A percentile compares a stretch with the other conserved stretches of the same genome.
Evolutionary conservation across 73 alveolate genomes (phyloP).

Genomic region (Tetrahymena borealis): DNA sequence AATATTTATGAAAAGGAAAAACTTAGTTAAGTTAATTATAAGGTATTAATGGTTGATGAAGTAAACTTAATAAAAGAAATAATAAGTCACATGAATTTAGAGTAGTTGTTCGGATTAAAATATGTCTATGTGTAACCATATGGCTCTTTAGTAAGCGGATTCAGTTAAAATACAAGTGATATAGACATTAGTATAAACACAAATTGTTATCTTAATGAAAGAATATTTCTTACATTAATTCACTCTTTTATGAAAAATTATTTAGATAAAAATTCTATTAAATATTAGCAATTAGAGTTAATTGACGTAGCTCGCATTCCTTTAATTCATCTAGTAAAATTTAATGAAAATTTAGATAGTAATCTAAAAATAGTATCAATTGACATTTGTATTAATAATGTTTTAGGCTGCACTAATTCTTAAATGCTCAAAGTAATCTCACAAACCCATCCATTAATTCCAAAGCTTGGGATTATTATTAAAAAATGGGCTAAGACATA

Average conservation of each 20-base stretch:
- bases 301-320: neutral
- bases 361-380: neutral
- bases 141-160: neutral
- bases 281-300: neutral
- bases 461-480: neutral
- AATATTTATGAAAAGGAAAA: neutral
- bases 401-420: neutral
- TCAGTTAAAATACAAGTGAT: neutral
- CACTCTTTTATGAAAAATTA: neutral
- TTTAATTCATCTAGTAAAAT: neutral
- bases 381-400: neutral
- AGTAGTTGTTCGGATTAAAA: neutral
- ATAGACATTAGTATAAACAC: neutral
- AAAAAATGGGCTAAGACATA: neutral
- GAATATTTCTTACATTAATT: neutral
- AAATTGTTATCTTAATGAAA: neutral
- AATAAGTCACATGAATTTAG: neutral
- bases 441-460: neutral
- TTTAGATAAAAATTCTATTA: neutral
- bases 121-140: neutral
- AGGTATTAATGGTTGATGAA: neutral
- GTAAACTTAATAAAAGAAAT: neutral
- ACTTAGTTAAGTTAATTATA: neutral
- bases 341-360: neutral
- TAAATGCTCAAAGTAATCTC: neutral